Conservation (phyloP, 1,284 basidiomycete species). For the Marasmius tenuissimus region DNA sequence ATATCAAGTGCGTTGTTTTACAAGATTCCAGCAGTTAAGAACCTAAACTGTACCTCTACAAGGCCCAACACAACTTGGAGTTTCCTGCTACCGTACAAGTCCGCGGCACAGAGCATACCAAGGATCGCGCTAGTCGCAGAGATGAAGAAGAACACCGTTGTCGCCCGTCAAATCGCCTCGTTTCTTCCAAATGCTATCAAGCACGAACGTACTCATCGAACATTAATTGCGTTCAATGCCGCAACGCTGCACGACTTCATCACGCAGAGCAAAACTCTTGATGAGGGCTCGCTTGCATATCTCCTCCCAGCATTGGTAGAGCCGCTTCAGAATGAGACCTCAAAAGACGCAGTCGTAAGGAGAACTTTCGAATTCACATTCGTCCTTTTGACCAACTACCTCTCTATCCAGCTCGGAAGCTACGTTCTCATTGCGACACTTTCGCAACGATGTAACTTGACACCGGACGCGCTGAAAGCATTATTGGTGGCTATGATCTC, state of each 20-base stretch:
- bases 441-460: constrained; percentile 61
- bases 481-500: constrained; percentile 57
- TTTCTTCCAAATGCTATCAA: constrained; percentile 65
- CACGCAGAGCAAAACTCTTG: constrained; percentile 50
- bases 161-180: constrained; percentile 70
- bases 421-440: constrained; percentile 70
- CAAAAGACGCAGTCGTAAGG: constrained; percentile 57
- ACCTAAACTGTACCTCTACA: constrained; percentile 10
- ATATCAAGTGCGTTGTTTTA: constrained; percentile 56
- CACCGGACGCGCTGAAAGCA: constrained; percentile 53
- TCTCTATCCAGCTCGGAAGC: constrained; percentile 57
- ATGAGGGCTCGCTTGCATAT: constrained; percentile 63
- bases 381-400: background rate
- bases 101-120: constrained; percentile 70
- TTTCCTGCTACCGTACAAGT: constrained; percentile 77
- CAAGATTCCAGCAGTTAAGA: constrained; percentile 1
- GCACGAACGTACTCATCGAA: constrained; percentile 59
- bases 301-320: constrained; percentile 61
- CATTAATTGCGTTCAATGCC: constrained; percentile 84
- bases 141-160: constrained; percentile 71
- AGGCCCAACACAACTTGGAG: constrained; percentile 55
- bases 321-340: constrained; percentile 45
- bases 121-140: constrained; percentile 69
- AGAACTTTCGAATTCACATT: constrained; percentile 4
- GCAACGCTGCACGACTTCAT: constrained; percentile 83